phyloP scores from a whole-genome alignment of 495 filamentous ascomycete species.

The Aspergillus ostianus region DNA sequence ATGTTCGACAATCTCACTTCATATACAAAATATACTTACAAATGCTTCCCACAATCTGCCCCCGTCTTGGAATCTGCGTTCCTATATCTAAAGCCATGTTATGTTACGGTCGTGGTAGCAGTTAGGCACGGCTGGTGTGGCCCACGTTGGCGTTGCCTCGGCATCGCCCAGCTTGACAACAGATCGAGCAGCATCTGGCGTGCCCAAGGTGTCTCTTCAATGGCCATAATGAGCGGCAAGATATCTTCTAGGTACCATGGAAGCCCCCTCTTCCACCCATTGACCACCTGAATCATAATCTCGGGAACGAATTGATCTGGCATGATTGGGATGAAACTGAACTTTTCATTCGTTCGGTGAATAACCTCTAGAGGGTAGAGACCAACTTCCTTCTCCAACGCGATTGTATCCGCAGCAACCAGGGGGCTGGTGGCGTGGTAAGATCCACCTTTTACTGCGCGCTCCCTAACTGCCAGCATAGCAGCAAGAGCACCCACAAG shows the following conservation, averaged over 20 bases:
- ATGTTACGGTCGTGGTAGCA: conserved; percentile 23
- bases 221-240: conserved; percentile 28
- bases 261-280: conserved; percentile 30
- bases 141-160: conserved; percentile 26
- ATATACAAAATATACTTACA: background rate
- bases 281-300: conserved; percentile 26
- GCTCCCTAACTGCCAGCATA: conserved; percentile 40
- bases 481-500: conserved; percentile 55
- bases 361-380: conserved; percentile 25
- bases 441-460: conserved; percentile 27
- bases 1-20: background rate
- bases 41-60: background rate
- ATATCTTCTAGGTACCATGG: conserved; percentile 23
- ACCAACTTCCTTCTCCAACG: conserved; percentile 23
- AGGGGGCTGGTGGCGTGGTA: conserved; percentile 28
- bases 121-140: conserved; percentile 22
- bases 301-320: conserved; percentile 31
- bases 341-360: conserved; percentile 12
- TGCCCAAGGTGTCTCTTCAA: conserved; percentile 25
- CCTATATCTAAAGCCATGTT: conserved; percentile 14
- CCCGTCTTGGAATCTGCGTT: background rate
- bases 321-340: conserved; percentile 12
- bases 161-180: conserved; percentile 25
- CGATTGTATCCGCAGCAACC: conserved; percentile 24
- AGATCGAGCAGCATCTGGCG: conserved; percentile 22